Conservation (phyloP, 768 basidiomycete species). For the Suillus clintonianus region DNA sequence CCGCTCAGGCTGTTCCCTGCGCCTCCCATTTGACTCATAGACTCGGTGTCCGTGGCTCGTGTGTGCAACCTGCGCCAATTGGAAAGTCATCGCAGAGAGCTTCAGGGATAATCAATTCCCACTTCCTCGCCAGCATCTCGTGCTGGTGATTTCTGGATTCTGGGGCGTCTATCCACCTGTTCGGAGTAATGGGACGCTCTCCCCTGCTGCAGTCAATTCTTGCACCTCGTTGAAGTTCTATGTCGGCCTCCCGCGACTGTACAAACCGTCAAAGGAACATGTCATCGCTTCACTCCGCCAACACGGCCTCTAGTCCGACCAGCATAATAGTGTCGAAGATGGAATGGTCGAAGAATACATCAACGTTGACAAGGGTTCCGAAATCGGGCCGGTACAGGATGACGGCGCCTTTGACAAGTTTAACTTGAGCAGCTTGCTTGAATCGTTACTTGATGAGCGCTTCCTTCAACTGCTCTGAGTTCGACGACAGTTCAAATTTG, state of each 20-base stretch:
- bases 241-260: slow-evolving; percentile 58
- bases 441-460: slow-evolving; percentile 58
- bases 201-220: slow-evolving; percentile 32
- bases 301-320: slow-evolving; percentile 48
- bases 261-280: slow-evolving; percentile 59
- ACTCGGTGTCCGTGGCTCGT: too few relatives aligned
- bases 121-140: slow-evolving; percentile 56
- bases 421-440: slow-evolving; percentile 64
- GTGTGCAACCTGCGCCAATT: too few relatives aligned
- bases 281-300: slow-evolving; percentile 50
- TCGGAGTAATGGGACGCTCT: slow-evolving; percentile 42
- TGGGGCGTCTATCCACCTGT: slow-evolving; percentile 56
- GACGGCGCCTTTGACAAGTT: slow-evolving; percentile 56
- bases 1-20: too few relatives aligned
- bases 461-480: slow-evolving; percentile 56
- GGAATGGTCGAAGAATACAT: not conserved
- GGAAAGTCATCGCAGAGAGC: too few relatives aligned
- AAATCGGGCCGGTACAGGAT: slow-evolving; percentile 32
- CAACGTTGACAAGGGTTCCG: not conserved
- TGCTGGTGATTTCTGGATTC: slow-evolving; percentile 64
- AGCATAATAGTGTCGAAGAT: slow-evolving; percentile 34
- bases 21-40: too few relatives aligned
- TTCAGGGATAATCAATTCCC: slow-evolving; percentile 63
- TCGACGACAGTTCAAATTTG: slow-evolving; percentile 49
- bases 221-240: slow-evolving; percentile 50